Evolutionary conservation across 345 rosid genomes (phyloP).

Genomic region (Arabidopsis suecica): DNA sequence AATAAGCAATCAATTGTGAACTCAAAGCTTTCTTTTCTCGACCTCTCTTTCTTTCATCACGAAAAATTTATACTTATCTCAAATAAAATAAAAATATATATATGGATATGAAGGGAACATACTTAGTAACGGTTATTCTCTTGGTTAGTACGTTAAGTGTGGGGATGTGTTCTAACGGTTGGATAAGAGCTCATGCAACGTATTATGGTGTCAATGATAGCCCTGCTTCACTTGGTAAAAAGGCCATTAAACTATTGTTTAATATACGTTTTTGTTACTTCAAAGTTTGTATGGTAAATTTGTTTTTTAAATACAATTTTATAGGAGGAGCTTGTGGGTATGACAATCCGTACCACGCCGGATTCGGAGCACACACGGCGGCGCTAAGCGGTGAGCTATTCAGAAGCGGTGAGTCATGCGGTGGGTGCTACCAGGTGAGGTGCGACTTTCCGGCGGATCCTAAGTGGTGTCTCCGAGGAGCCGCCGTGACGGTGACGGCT

Average conservation of each 20-base stretch:
- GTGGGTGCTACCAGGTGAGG: slow-evolving; percentile 73
- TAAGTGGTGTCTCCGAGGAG: slow-evolving; percentile 73
- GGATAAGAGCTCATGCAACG: slow-evolving; percentile 74
- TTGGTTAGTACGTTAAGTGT: slow-evolving; percentile 44
- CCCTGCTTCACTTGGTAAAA: slow-evolving; percentile 75
- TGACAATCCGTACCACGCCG: slow-evolving; percentile 75
- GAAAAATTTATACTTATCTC: not conserved
- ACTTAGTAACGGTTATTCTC: slow-evolving; percentile 34
- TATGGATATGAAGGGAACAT: slow-evolving; percentile 21
- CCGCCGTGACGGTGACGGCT: slow-evolving; percentile 65
- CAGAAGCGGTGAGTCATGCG: slow-evolving; percentile 70
- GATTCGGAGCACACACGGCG: slow-evolving; percentile 75
- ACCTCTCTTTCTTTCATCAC: slow-evolving; percentile 16
- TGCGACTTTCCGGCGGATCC: slow-evolving; percentile 69
- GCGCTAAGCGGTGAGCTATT: slow-evolving; percentile 75
- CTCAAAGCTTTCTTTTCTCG: slow-evolving; percentile 16
- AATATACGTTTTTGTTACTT: not conserved
- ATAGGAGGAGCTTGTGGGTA: slow-evolving; percentile 92
- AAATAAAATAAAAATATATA: not conserved
- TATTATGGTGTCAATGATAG: slow-evolving; percentile 76
- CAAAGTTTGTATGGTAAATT: not conserved
- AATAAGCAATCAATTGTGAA: slow-evolving; percentile 36
- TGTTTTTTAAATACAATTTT: not conserved
- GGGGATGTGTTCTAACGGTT: slow-evolving; percentile 49
- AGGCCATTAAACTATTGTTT: not conserved